Base-by-base conservation (phyloP, 495 filamentous ascomycete genomes). In the Cercophora sp. region DNA sequence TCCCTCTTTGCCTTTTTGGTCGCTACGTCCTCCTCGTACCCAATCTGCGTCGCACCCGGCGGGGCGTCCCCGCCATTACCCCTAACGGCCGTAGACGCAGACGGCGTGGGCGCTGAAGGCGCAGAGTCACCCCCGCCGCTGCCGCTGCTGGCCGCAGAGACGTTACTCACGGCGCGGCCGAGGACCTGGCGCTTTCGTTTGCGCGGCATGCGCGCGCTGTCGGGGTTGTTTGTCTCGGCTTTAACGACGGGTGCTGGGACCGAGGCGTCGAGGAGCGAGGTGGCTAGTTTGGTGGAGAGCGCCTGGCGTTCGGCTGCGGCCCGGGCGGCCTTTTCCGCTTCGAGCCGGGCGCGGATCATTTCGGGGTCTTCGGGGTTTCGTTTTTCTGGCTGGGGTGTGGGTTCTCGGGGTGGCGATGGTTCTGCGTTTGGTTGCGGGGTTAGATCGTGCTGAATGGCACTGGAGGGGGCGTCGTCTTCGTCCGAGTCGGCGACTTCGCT, bases 81-180 rank as follows among this genome's bases (percentile, higher is more conserved):
- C n/a, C n/a, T n/a, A n/a, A n/a, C n/a, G n/a, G n/a, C n/a, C n/a
- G n/a, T n/a, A n/a, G n/a, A n/a, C n/a, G n/a, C n/a, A n/a, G n/a
- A n/a, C n/a, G n/a, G n/a, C n/a, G n/a, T n/a, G n/a, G n/a, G n/a
- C n/a, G n/a, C n/a, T n/a, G n/a, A n/a, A n/a, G n/a, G n/a, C n/a
- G n/a, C n/a, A n/a, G n/a, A n/a, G n/a, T n/a, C n/a, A n/a, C n/a
- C n/a, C n/a, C 36, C 53, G 31, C 47, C 54, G 19, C 31, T 54
- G 25, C 23, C 27, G 37, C 53, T 63, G 41, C 71, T 72, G 0
- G 60, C 64, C 0, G 70, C 65, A 1, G 76, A 80, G 0, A 70
- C 68, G 54, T 79, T 81, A 54, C 77, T 80, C 9, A 72, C 57
- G 0, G 71, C 77, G 29, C 79, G 69, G 22, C 77, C 78, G 2